Evolutionary conservation across 225 moss, liverwort and hornwort species (phyloP).

Genomic region (Bryoerythrophyllum caledonicum): DNA sequence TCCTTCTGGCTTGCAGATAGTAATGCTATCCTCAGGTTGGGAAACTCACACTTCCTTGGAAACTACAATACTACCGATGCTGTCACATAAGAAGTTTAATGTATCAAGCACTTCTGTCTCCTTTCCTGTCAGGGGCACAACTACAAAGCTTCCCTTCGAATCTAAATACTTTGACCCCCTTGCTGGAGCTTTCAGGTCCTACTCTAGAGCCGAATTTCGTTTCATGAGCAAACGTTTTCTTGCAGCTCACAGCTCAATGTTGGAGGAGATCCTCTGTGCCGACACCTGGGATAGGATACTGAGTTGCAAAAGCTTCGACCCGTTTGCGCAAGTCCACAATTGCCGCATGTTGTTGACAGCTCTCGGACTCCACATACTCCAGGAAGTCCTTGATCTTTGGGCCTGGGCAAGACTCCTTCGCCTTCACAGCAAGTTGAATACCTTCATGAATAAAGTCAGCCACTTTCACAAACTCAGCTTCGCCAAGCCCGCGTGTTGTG

Average conservation of each 20-base stretch:
- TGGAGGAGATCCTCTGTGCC: slow-evolving; percentile 56
- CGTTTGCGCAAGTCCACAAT: slow-evolving; percentile 60
- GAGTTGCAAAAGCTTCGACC: slow-evolving; percentile 81
- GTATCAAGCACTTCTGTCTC: neutral
- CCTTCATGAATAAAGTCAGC: slow-evolving; percentile 83
- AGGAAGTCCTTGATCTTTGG: slow-evolving; percentile 78
- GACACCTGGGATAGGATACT: slow-evolving; percentile 79
- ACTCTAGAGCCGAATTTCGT: neutral
- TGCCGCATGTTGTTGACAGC: slow-evolving; percentile 49
- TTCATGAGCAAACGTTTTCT: slow-evolving; percentile 1
- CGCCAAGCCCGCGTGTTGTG: slow-evolving; percentile 75
- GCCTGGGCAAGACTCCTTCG: slow-evolving; percentile 63
- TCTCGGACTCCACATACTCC: slow-evolving; percentile 62
- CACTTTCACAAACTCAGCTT: slow-evolving; percentile 72
- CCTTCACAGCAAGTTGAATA: slow-evolving; percentile 64
- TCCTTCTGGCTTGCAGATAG: neutral
- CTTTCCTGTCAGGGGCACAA: neutral
- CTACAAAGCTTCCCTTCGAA: slow-evolving; percentile 2
- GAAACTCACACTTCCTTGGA: neutral
- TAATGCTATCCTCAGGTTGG: neutral
- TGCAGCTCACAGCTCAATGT: slow-evolving; percentile 14
- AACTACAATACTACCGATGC: neutral
- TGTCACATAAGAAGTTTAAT: neutral
- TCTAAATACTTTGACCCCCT: slow-evolving; percentile 4
- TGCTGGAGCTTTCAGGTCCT: slow-evolving; percentile 25